A percentile compares a stretch with the other conserved stretches of the same genome.
phyloP scores from a whole-genome alignment of 129 eudicot species.

The Rutidosis leptorrhynchoides region DNA sequence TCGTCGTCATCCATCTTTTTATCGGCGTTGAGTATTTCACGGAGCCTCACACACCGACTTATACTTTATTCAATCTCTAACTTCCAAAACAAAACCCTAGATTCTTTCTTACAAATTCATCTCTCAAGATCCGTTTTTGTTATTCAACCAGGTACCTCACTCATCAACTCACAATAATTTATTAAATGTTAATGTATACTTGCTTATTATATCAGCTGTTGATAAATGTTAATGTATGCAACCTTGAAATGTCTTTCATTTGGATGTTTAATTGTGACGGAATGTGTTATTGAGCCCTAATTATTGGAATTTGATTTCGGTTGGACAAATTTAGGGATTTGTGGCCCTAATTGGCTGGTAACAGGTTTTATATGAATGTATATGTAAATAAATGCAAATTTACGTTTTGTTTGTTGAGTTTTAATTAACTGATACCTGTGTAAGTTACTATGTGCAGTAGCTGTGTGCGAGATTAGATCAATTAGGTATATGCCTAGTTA shows the following conservation, averaged over 20 bases:
- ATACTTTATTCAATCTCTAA: not conserved
- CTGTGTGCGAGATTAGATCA: not conserved
- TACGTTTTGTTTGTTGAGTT: not conserved
- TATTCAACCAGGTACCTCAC: constrained; percentile 14
- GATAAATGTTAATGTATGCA: not conserved
- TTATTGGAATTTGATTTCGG: not conserved
- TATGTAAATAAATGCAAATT: not conserved
- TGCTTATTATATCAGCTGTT: not conserved
- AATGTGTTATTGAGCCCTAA: constrained; percentile 12
- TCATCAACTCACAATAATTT: not conserved
- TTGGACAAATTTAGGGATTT: not conserved
- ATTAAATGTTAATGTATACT: not conserved
- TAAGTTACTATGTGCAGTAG: not conserved
- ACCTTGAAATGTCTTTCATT: not conserved
- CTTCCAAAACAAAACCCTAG: constrained; percentile 38
- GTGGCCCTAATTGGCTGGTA: not conserved
- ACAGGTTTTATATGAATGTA: not conserved
- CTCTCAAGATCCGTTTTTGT: constrained; percentile 23
- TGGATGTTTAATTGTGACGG: not conserved
- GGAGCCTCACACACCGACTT: constrained; percentile 17
- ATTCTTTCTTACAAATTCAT: constrained; percentile 2
- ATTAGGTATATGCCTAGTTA: not conserved
- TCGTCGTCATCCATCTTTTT: not conserved
- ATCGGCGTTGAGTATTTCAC: constrained; percentile 13
- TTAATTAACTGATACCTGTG: not conserved